phyloP scores from a whole-genome alignment of 306 rosid genomes.

The Carpinus fangiana region DNA sequence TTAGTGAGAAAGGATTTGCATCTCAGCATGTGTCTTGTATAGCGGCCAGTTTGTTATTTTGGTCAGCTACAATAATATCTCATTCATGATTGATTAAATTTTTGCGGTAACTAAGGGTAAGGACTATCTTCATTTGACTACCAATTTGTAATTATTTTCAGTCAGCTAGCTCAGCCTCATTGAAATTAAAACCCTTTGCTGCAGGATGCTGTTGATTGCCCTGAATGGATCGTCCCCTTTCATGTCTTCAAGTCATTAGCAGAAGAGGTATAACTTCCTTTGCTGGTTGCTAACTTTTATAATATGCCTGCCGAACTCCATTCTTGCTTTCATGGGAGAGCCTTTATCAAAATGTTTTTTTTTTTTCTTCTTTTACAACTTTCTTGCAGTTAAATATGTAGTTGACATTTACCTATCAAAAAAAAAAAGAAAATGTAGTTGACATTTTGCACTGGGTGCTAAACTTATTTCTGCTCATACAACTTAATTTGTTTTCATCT shows the following conservation, averaged over 20 bases:
- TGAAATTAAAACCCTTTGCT: conserved; percentile 18
- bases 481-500: conserved; percentile 6
- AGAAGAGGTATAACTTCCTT: conserved; percentile 66
- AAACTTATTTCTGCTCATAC: not conserved
- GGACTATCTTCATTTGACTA: not conserved
- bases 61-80: not conserved
- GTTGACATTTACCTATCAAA: not conserved
- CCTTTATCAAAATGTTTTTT: not conserved
- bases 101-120: not conserved
- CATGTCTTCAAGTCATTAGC: conserved; percentile 77
- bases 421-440: too few species aligned
- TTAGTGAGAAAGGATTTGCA: not conserved
- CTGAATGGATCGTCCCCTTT: conserved; percentile 95
- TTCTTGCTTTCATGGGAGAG: not conserved
- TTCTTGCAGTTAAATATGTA: not conserved
- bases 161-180: not conserved
- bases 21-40: not conserved
- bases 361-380: not conserved
- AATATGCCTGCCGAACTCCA: not conserved
- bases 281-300: not conserved
- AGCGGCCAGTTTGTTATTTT: not conserved
- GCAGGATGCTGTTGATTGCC: conserved; percentile 99
- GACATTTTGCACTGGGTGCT: conserved; percentile 2
- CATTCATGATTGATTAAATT: not conserved
- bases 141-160: not conserved